Base-by-base conservation (phyloP, 2,329 filamentous ascomycete species). In the Aspergillus luchuensis region DNA sequence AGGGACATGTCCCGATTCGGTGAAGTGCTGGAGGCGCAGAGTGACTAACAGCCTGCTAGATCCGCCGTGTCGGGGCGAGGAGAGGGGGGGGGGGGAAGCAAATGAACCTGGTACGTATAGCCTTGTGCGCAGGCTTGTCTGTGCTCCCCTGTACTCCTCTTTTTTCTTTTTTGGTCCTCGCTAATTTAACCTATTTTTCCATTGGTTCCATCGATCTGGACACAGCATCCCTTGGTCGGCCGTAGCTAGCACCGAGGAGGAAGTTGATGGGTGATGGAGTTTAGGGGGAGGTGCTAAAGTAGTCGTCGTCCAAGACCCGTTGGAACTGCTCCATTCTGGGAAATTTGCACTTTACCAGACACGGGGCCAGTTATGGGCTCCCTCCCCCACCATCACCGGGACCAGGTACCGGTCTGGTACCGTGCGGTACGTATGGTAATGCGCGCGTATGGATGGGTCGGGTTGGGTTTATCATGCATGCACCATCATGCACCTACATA, bases 101-200 rank as follows among this genome's bases (percentile, higher is more conserved):
- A 30, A 57, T 36, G 45, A 55, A 54, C 58, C 61, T 48, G 58
- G 55, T 55, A 54, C 56, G 55, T 55, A 54, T 58, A 55, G 60
- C 57, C 51, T 58, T 62, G 60, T 57, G 60, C 60, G 57, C 61
- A 39, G 39, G 50, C 57, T 50, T 28, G 61, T 63, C 61, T 52
- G 61, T 63, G 61, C 61, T 60, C 48, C 41, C 21, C 28, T 13
- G 36, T 30, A 36, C 33, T 39, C 33, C 47, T 58, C 33, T 48
- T 58, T 58, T 54, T 41, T 48, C 33, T 52, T 30, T 41, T 48
- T 30, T 43, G 30, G 30, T 43, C 49, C 49, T 55, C 55, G 33
- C 33, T 56, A 33, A 41, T 17, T 53, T 39, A 38, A 52, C 38
- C 25, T 52, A 53, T 6, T 33, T 36, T 39, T 58, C 30, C 49